Evolutionary conservation across 208 protist genomes (phyloP), one percentile per base, ranked within the genome.

Genomic region (Tetramitus jugosus): DNA sequence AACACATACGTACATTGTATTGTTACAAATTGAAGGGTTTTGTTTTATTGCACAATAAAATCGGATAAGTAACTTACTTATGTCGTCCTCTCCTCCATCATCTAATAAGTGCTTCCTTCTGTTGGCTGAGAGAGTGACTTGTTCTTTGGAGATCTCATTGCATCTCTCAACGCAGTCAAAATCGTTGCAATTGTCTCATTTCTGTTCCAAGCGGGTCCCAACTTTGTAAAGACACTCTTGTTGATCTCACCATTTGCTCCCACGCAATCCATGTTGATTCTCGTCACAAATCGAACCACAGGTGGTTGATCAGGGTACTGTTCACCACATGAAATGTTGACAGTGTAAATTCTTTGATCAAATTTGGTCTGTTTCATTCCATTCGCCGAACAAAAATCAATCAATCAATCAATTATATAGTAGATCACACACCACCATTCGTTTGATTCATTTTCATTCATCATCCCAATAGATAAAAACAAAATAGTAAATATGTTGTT

Each of bases 251-350:
- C 87, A 46, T 81, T 20, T 61, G 33, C 52, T 62, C 87, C 86
- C n/a, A 92, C 84, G 62, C 85, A 90, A 10, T 14, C 43, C 62
- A 91, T 83, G 80, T 91, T 91, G 8, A 91, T 77, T 49, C 79
- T 83, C 1, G 85, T 87, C 4, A 79, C 53, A 71, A 93, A 93
- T 37, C 49, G 60, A 13, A 91, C 82, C 3, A 10, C 60, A 52
- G 90, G 90, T 37, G 90, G 79, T 74, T 77, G 43, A 0, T 84
- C 49, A 45, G 90, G 90, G 52, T 93, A 93, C 31, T 87, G 56
- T 8, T 85, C 74, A 46, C 80, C 86, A 78, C 90, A 93, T 39
- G 43, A 20, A 31, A 93, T 82, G n/a, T 81, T 83, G 26, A 92
- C 37, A 29, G 45, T 81, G 72, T 90, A 90, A 68, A 93, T 90